Evolutionary conservation across 192 early-diverging fungal genomes (phyloP), one percentile per base, ranked within the genome.

Genomic region (Rhizophagus sp.): DNA sequence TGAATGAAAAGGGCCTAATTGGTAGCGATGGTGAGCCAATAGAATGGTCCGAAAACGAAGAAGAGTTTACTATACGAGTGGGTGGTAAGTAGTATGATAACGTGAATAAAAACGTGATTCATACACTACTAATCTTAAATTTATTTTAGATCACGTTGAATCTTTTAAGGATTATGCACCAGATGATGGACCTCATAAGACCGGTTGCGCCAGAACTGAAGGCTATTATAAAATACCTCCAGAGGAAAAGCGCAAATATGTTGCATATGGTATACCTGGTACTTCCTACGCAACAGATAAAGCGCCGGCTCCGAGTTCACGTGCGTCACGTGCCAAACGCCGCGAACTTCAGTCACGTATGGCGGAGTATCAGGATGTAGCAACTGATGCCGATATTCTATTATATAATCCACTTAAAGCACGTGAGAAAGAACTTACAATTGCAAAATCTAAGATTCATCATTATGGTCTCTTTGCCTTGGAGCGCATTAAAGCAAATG

Each of bases 391-490:
- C 50, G 79, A 98, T 83, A 87, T 94, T 4, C 84, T 96, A 75
- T 93, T 94, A 78, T 98, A 97, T 83, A 96, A 96, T 77, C 96
- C 97, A 85, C 92, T 99, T 70, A 97, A 97, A 80, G 90, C 89
- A 24, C 93, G 97, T 7, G 95, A 94, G 76, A 97, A 98, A 84
- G 88, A 93, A 67, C 90, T 99, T 49, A 90, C 91, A 44, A 98
- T 99, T 84, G 95, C 93, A 4, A 95, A 94, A 82, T 94, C 92
- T n/a, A 88, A 91, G 22, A 99, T 99, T 82, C 98, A 99, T 85
- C 96, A 98, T 86, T 98, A 95, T 97, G 98, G 98, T 1, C 85
- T 99, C 79, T 99, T 97, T 92, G 96, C 98, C 8, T 88, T 92
- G 75, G 97, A 98, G 83, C 90, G 89, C n/a, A 98, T 99, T 76